Base-by-base conservation (phyloP, 2,329 filamentous ascomycete genomes). In the Teratosphaeria zuluensis region DNA sequence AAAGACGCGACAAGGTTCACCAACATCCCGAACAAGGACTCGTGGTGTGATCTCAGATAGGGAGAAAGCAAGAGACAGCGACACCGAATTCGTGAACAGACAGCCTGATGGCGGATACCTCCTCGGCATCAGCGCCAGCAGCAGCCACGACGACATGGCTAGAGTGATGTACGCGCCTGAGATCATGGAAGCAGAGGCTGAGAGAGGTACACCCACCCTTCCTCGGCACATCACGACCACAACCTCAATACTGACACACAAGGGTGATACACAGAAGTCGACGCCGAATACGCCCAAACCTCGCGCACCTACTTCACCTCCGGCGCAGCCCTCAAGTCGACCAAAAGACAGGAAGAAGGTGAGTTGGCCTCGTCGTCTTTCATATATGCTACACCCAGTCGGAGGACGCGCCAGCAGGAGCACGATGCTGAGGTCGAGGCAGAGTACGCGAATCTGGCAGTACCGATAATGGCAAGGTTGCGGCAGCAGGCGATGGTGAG, bases 251-350 rank as follows among this genome's bases (percentile, higher is more conserved):
- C 31, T 53, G 24, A 14, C 5, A 19, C 12, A 4, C 19, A 4
- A 52, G 21, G 21, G 30, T 53, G 57, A 60, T 55, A 33, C 51
- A 21, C 58, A 56, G 64, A 62, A 5, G 56, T 57, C 5, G 63
- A 68, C 48, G 61, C 56, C 14, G 62, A 68, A 28, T 66, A 68
- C 54, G 60, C 62, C 6, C 59, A 59, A 16, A 56, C 64, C 8
- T 65, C 65, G 52, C 61, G 64, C 53, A 58, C 62, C 46, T 70
- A 68, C 58, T 70, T 69, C 53, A 63, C 63, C 9, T 63, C 65
- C 3, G 68, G 68, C 16, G 59, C 60, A 32, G 62, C 66, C 16
- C 51, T 66, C 55, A 53, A 62, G 53, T 58, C 58, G 12, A 65
- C 60, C 19, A 66, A 59, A 55, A 63, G 63, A 30, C 62, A 57